A percentile compares a stretch with the other conserved stretches of the same genome.
phyloP scores from a whole-genome alignment of 106 monocot genomes.

The Phalaenopsis equestris region DNA sequence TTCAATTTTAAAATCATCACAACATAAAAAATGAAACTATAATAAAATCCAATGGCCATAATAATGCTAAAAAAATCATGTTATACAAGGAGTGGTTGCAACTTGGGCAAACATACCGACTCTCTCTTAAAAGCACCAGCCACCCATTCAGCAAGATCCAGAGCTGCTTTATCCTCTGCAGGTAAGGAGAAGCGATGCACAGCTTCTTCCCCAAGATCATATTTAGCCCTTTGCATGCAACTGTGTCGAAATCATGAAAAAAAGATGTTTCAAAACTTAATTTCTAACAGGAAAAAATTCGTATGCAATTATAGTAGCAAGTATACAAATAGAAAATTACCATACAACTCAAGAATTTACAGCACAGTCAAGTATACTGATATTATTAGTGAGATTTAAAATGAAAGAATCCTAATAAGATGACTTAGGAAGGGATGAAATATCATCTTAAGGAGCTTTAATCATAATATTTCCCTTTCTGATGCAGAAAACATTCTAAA shows the following conservation, averaged over 20 bases:
- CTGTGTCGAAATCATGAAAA: conserved; percentile 30
- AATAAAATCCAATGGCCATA: neutral
- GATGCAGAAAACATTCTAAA: too few species aligned
- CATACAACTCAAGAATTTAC: neutral
- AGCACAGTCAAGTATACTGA: neutral
- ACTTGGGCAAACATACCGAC: conserved; percentile 25
- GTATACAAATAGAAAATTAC: neutral
- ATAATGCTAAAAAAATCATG: neutral
- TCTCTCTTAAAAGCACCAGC: conserved; percentile 56
- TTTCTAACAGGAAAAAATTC: neutral
- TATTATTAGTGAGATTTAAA: neutral
- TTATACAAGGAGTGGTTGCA: neutral
- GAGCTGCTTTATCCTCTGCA: conserved; percentile 81
- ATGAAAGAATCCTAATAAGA: neutral
- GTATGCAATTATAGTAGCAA: neutral
- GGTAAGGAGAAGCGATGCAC: conserved; percentile 82
- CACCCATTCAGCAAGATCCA: conserved; percentile 86
- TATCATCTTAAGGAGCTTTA: too few species aligned
- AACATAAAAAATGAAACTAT: neutral
- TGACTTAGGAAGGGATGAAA: too few species aligned
- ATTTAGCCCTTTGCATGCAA: conserved; percentile 85
- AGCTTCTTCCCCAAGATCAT: conserved; percentile 92
- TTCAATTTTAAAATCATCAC: neutral
- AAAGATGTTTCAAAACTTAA: conserved; percentile 7
- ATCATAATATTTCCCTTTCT: too few species aligned